A percentile compares a stretch with the other conserved stretches of the same genome.
Conservation (phyloP, 352 stramenopile species). For the Globisporangium nodosum region DNA sequence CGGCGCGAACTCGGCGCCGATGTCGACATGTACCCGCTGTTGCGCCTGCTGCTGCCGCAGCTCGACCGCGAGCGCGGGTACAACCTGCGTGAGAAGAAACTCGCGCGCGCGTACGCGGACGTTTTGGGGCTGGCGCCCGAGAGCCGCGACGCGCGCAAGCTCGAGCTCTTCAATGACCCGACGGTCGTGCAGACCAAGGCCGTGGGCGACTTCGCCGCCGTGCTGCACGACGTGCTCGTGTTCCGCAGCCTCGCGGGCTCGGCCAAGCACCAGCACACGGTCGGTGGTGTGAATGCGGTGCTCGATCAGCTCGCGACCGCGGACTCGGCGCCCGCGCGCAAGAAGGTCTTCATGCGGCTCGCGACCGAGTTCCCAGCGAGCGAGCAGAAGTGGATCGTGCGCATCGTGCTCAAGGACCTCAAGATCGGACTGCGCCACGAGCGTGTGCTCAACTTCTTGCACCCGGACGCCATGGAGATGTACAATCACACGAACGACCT, state of each 20-base stretch:
- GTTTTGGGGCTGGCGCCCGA: conserved; percentile 57
- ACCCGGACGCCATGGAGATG: conserved; percentile 81
- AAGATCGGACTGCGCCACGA: conserved; percentile 83
- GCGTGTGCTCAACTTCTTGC: conserved; percentile 71
- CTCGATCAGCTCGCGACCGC: conserved; percentile 47
- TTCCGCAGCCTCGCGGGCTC: conserved; percentile 44
- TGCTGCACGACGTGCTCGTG: conserved; percentile 69
- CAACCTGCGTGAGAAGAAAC: conserved; percentile 86
- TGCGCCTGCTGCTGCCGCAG: conserved; percentile 71
- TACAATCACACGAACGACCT: conserved; percentile 87
- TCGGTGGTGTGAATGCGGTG: conserved; percentile 55
- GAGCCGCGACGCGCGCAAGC: conserved; percentile 67
- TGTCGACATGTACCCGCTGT: conserved; percentile 64
- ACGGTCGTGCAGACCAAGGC: conserved; percentile 74
- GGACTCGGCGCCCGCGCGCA: conserved; percentile 36
- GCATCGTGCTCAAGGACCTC: conserved; percentile 81
- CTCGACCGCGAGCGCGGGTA: conserved; percentile 83
- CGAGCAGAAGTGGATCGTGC: conserved; percentile 84
- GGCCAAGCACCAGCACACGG: conserved; percentile 40
- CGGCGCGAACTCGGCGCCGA: conserved; percentile 39
- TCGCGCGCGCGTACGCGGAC: conserved; percentile 73
- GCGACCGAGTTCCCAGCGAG: conserved; percentile 66
- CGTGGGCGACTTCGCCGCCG: conserved; percentile 77
- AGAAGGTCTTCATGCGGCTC: conserved; percentile 65
- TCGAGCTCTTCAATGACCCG: conserved; percentile 81